Evolutionary conservation across 2,329 filamentous ascomycete genomes (phyloP).

Genomic region (Aspergillus sergii): DNA sequence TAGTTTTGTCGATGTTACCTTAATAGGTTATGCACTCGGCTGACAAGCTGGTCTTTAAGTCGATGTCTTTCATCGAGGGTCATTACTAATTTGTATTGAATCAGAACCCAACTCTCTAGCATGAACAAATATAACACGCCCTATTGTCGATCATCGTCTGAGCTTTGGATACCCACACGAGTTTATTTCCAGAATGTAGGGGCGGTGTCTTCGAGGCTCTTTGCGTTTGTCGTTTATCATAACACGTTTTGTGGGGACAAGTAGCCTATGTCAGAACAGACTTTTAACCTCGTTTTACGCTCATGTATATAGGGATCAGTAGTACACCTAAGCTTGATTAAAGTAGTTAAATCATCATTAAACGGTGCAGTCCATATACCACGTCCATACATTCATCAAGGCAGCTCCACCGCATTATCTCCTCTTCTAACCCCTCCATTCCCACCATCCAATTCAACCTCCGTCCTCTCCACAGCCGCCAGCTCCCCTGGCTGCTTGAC

Average conservation of each 20-base stretch:
- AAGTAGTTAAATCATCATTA: neutral
- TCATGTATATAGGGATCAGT: neutral
- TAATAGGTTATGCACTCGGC: no score
- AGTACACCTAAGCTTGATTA: neutral
- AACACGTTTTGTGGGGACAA: neutral
- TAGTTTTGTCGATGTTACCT: neutral
- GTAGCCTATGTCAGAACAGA: no score
- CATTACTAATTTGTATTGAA: no score
- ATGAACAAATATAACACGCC: neutral
- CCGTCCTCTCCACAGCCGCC: neutral
- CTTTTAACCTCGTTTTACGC: neutral
- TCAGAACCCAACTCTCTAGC: neutral
- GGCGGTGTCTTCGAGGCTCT: neutral
- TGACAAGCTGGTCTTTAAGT: no score
- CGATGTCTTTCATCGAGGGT: no score
- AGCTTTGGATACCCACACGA: neutral
- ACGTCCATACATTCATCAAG: neutral
- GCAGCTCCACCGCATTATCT: neutral
- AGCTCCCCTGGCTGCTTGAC: neutral
- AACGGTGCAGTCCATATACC: neutral
- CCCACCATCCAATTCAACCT: neutral
- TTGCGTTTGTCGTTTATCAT: neutral
- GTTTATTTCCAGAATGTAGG: neutral
- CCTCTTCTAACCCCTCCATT: neutral
- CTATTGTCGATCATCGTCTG: neutral